Percentiles rank a stretch among this genome's conserved stretches.
phyloP scores from a whole-genome alignment of 306 rosid genomes.

The Cicer cuneatum region DNA sequence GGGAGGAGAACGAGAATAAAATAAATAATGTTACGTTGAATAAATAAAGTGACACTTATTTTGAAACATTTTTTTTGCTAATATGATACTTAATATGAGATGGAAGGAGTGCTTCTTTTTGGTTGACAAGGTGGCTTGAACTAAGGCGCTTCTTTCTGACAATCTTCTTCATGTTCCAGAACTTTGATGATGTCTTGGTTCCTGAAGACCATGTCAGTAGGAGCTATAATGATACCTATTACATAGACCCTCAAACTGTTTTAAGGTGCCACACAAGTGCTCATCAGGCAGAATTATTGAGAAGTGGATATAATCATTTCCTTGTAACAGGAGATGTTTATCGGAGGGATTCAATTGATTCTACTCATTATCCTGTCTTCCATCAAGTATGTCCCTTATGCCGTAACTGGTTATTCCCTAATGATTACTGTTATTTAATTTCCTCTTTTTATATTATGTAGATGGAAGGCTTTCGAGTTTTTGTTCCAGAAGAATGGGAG shows the following conservation, averaged over 20 bases:
- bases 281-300: conserved; percentile 88
- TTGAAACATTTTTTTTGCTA: not conserved
- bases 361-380: conserved; percentile 96
- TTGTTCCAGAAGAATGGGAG: conserved; percentile 78
- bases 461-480: conserved; percentile 99
- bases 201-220: conserved; percentile 94
- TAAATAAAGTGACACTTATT: not conserved
- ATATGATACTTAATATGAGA: not conserved
- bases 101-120: not conserved
- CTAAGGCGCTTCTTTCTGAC: conserved; percentile 37
- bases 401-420: conserved; percentile 26
- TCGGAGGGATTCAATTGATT: conserved; percentile 97
- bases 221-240: conserved; percentile 93
- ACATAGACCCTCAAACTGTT: conserved; percentile 78
- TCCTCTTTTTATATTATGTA: conserved; percentile 44
- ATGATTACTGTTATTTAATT: conserved; percentile 34
- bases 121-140: conserved; percentile 36
- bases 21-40: not conserved
- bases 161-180: conserved; percentile 59
- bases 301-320: conserved; percentile 82
- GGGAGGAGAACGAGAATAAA: not conserved
- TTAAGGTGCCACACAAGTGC: conserved; percentile 99
- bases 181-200: conserved; percentile 98
- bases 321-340: conserved; percentile 99
- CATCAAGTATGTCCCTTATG: conserved; percentile 72